Evolutionary conservation across 2,329 filamentous ascomycete species (phyloP), one percentile per base, ranked within the genome.

Genomic region (Colletotrichum theobromicola): DNA sequence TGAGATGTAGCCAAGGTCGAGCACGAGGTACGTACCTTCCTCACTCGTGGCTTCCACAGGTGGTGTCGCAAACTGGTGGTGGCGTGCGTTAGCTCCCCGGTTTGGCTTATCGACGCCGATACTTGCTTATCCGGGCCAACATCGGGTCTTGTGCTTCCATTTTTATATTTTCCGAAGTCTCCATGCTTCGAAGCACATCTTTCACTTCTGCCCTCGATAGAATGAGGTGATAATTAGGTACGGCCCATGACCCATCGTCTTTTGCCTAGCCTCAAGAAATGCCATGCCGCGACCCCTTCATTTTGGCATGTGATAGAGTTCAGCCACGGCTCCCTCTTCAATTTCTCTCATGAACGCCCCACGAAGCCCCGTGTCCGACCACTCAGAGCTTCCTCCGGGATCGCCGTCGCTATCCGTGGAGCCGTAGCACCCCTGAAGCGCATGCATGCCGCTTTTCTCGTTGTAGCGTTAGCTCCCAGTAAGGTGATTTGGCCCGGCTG

Each of bases 231-330:
- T 70, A 58, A 69, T 72, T 60, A 63, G 62, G 62, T 57, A 50
- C 63, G 8, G 34, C 24, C 50, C 24, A 32, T 24, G 42, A 46
- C 62, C 63, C 69, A 42, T 55, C 34, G 35, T 62, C 62, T 37
- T 50, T 26, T 58, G 16, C 24, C 42, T 61, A 21, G 24, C 37
- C 26, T 24, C 24, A 58, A 42, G 35, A 37, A 63, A 53, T 50
- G 35, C 13, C 32, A 26, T 28, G 24, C 42, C 42, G n/a, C 42
- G 42, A 50, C 24, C 21, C 21, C 50, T 64, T 60, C 35, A 53
- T 21, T 32, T 76, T 76, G 28, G 64, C 74, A 76, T 76, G 71
- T 76, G 71, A 76, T 76, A 60, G 34, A 64, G 74, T 76, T 76
- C 66, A 76, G 74, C 74, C 74, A 76, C 57, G 68, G 69, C 68